Base-by-base conservation (phyloP, 1,284 basidiomycete species). In the Ustilago trichophora region DNA sequence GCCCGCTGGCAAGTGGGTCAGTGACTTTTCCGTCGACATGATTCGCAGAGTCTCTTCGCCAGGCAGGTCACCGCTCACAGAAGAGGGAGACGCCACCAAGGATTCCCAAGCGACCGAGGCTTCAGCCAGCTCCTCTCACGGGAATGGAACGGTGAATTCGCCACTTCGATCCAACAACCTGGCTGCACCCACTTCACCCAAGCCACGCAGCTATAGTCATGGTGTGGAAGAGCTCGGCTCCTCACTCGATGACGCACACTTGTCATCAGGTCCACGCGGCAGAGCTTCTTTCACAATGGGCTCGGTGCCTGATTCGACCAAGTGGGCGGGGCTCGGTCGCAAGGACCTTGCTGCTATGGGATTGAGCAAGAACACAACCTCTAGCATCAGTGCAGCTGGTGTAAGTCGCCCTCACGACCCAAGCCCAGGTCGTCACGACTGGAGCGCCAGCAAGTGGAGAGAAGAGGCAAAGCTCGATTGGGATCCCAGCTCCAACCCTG, bases 341-440 rank as follows among this genome's bases (percentile, higher is more conserved):
- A 76, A 76, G 49, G 69, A 75, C 26, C 52, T 76, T n/a, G 74
- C 60, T 9, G 65, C 57, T 5, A 49, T 75, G 50, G 41, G 74
- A 19, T 25, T 45, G 24, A 32, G 40, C 25, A 49, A 56, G 42
- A 60, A 37, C 15, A n/a, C 45, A 7, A 37, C 64, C n/a, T 49
- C 46, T 10, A 25, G 26, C 26, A 43, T 33, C 24, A 24, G 33
- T 32, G 19, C 35, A n/a, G n/a, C 16, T 2, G 27, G 25, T 9
- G 21, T 19, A 13, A 37, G 53, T 26, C 57, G 34, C n/a, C 31
- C 40, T 6, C 44, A 66, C 37, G 64, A 72, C 3, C 63, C 64
- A 16, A 63, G 58, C 29, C 56, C 64, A 1, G 66, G 69, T 4
- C 32, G 35, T 4, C 66, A 67, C 48, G 66, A 69, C 27, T 67